Evolutionary conservation across 2,329 filamentous ascomycete species (phyloP).

Genomic region (Mycosphaerella sp.): DNA sequence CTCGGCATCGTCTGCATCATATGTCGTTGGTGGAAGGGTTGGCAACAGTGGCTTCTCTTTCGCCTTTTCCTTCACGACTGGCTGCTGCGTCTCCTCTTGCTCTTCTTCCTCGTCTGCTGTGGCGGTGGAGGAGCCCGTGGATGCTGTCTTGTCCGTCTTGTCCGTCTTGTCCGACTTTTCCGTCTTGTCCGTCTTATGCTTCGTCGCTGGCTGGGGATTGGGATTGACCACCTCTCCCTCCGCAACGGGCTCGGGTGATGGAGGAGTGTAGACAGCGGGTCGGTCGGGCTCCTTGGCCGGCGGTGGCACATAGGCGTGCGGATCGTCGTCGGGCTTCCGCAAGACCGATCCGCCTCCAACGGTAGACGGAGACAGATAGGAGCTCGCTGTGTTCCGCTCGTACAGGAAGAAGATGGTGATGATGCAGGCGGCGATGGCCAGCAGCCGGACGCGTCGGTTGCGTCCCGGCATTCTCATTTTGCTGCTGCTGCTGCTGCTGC

Average conservation of each 20-base stretch:
- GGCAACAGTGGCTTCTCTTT: conserved; percentile 5
- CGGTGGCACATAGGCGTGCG: conserved; percentile 5
- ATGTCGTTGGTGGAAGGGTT: conserved; percentile 6
- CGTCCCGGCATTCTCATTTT: conserved; percentile 21
- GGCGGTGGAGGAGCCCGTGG: background rate
- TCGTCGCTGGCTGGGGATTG: conserved; percentile 8
- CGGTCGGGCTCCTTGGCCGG: conserved; percentile 1
- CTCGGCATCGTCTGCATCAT: conserved; percentile 5
- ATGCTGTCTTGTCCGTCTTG: background rate
- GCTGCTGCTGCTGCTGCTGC: background rate
- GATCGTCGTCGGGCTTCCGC: conserved; percentile 13
- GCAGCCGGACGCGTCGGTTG: conserved; percentile 22
- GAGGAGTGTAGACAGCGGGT: conserved; percentile 6
- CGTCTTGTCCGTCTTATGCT: background rate
- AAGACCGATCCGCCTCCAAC: conserved; percentile 22
- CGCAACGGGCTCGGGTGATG: background rate
- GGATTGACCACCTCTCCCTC: conserved; percentile 5
- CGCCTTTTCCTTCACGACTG: background rate
- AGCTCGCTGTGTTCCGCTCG: conserved; percentile 15
- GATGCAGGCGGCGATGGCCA: conserved; percentile 24
- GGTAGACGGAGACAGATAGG: conserved; percentile 11
- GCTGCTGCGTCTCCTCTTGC: background rate
- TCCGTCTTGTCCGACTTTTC: background rate
- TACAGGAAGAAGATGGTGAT: conserved; percentile 26
- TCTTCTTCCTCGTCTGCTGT: background rate